Base-by-base conservation (phyloP, 2,329 filamentous ascomycete species). In the Fusarium secorum region DNA sequence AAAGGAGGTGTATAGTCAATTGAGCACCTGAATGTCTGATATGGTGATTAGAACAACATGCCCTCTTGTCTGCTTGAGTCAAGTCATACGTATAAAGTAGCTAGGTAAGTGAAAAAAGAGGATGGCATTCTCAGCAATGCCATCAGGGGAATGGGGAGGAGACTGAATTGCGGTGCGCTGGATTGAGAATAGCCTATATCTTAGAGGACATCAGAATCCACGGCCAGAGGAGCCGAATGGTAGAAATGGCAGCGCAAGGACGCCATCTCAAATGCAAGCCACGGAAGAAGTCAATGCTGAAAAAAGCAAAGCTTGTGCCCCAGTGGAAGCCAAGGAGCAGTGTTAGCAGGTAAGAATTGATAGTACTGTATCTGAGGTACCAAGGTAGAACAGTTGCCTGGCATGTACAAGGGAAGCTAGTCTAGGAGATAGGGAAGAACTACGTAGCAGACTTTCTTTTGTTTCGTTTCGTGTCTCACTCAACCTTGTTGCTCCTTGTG, bases 41-140 rank as follows among this genome's bases (percentile, higher is more conserved):
- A n/a, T 9, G 20, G 32, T 13, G 32, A n/a, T 52, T 20, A 13
- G 48, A 36, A 26, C 32, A 51, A 17, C 9, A 26, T n/a, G 32
- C 11, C 20, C 11, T 33, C 39, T 48, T 56, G 10, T 33, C 22
- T 32, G 7, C 26, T 26, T 13, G 26, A 44, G 35, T 22, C 52
- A 17, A 54, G 15, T n/a, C 30, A 26, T 17, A 20, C 38, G 33
- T 20, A 26, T 45, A 24, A 32, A 39, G 24, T 22, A 24, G 4
- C 24, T 24, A 39, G 30, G 18, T 24, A 20, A 46, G 30, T 14
- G 20, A 26, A 38, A 22, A 26, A 17, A 10, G 51, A 59, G n/a
- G 49, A 71, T 71, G 68, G 59, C 49, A 71, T 65, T 71, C 38
- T 53, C 30, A 45, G 53, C 38, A 68, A 71, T 71, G 38, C 68